Evolutionary conservation across 352 stramenopile species (phyloP).

Genomic region (Phytophthora palmivora): DNA sequence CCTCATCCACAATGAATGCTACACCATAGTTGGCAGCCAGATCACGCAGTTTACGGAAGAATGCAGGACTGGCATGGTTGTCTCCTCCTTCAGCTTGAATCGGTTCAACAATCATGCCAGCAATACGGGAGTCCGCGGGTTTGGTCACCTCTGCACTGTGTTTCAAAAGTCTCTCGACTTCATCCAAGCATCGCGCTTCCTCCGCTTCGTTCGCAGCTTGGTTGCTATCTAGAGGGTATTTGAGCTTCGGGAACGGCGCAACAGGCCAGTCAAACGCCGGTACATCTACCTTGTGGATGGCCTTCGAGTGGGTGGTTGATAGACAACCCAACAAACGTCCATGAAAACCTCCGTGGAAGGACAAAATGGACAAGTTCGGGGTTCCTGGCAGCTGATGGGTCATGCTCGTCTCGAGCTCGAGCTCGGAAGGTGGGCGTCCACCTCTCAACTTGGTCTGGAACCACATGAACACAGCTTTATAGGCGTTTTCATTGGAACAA

Average conservation of each 20-base stretch:
- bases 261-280: constrained; percentile 86
- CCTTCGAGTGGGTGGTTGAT: constrained; percentile 87
- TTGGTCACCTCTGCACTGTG: constrained; percentile 42
- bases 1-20: constrained; percentile 88
- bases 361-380: constrained; percentile 80
- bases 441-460: constrained; percentile 79
- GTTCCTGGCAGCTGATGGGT: constrained; percentile 70
- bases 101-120: constrained; percentile 83
- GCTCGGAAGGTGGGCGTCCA: constrained; percentile 57
- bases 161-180: constrained; percentile 66
- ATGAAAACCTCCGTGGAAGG: constrained; percentile 87
- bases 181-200: constrained; percentile 70
- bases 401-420: constrained; percentile 80
- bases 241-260: constrained; percentile 72
- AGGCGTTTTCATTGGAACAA: constrained; percentile 89
- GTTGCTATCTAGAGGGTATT: constrained; percentile 73
- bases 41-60: constrained; percentile 68
- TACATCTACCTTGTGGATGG: constrained; percentile 89
- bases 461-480: constrained; percentile 91
- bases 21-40: constrained; percentile 66
- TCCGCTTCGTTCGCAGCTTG: constrained; percentile 69
- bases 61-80: constrained; percentile 75
- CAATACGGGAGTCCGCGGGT: constrained; percentile 49
- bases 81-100: constrained; percentile 87
- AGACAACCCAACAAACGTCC: constrained; percentile 79